These are phyloP conservation scores for Trichoderma asperelloides DNA, from an alignment of 495 filamentous ascomycete species.

Conservation along the genomic window DNA sequence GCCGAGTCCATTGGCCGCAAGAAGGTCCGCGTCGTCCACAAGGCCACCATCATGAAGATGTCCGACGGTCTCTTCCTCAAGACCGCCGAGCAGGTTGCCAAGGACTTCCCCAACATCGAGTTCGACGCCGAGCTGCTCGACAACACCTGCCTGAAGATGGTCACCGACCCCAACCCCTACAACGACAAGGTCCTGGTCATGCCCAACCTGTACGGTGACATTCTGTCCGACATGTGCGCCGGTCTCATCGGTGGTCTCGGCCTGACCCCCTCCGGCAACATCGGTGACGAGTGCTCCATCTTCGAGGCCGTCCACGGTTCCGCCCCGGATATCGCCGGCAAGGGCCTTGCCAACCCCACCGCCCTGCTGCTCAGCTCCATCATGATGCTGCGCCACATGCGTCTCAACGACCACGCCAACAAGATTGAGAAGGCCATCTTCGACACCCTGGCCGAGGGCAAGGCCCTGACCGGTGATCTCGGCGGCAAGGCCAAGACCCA, in stretches of 20 bases:
- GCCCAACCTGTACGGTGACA: conserved; percentile 99
- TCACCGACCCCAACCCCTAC: conserved; percentile 87
- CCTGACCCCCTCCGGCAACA: conserved; percentile 95
- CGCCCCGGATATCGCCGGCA: conserved; percentile 94
- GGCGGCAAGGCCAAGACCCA: conserved; percentile 88
- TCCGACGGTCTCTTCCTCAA: conserved; percentile 93
- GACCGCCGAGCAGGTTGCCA: conserved; percentile 70
- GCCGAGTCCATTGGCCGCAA: conserved; percentile 82
- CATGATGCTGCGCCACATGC: conserved; percentile 99
- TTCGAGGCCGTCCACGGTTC: conserved; percentile 99
- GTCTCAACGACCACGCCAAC: conserved; percentile 70
- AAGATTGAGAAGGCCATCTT: conserved; percentile 93
- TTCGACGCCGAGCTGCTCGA: conserved; percentile 96
- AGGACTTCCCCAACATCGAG: conserved; percentile 89
- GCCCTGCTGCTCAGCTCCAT: conserved; percentile 83
- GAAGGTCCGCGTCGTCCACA: conserved; percentile 96
- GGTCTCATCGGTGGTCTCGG: conserved; percentile 96
- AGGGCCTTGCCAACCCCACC: conserved; percentile 91
- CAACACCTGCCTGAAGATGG: conserved; percentile 98
- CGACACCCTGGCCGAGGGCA: conserved; percentile 88
- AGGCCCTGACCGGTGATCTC: conserved; percentile 88
- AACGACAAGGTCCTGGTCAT: conserved; percentile 99
- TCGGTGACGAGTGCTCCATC: conserved; percentile 97
- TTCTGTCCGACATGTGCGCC: conserved; percentile 98
- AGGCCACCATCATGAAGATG: conserved; percentile 99